Conservation (phyloP, 2,329 filamentous ascomycete species). For the Alternaria incomplexa region DNA sequence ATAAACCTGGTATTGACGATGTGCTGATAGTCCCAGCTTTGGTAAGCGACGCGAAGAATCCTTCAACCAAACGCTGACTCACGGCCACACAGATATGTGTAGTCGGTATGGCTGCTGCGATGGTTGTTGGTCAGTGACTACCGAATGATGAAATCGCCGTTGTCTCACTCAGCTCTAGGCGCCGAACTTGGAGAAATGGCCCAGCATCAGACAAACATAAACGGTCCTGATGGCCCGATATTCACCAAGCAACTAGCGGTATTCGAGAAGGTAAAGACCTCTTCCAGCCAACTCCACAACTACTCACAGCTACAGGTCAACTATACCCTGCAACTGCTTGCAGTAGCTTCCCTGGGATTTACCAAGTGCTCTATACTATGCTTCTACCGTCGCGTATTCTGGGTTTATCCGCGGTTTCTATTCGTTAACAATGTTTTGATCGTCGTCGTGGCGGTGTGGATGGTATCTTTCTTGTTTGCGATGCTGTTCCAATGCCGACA, state of each 20-base stretch:
- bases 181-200: not conserved
- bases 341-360: not conserved
- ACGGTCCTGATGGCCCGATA: not conserved
- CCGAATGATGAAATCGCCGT: not conserved
- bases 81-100: not conserved
- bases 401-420: not conserved
- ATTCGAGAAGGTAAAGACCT: not conserved
- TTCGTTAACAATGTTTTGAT: not conserved
- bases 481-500: not conserved
- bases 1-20: not conserved
- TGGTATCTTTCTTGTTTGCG: not conserved
- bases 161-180: not conserved
- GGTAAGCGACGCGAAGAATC: not conserved
- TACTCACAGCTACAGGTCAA: not conserved
- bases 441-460: not conserved
- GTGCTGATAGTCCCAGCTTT: not conserved
- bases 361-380: not conserved
- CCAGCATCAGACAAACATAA: not conserved
- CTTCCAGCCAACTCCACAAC: not conserved
- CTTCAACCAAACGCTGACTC: not conserved
- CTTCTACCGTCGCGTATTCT: constrained; percentile 6
- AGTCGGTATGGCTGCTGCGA: not conserved
- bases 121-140: not conserved
- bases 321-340: not conserved
- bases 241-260: not conserved